Percentiles rank a stretch among this genome's conserved stretches.
These are phyloP conservation scores for Infundibulicybe gibba DNA, from an alignment of 768 basidiomycete genomes.

Conservation along the genomic window DNA sequence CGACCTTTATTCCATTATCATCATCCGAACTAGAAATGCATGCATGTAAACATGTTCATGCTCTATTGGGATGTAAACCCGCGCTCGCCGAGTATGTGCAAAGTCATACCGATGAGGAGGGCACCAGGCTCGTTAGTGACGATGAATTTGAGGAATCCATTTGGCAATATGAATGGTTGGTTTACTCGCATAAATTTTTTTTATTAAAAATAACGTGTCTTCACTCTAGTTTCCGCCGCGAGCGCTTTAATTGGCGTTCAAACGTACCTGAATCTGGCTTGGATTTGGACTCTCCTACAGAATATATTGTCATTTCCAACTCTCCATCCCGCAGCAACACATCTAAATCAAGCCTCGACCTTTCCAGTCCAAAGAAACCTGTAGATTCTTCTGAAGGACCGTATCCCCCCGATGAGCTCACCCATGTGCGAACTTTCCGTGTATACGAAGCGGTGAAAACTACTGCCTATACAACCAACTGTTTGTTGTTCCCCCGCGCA, in stretches of 20 bases:
- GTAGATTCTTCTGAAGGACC: slow-evolving; percentile 10
- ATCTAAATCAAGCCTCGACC: slow-evolving; percentile 12
- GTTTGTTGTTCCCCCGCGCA: slow-evolving; percentile 15
- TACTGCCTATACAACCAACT: slow-evolving; percentile 13
- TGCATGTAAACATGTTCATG: slow-evolving; percentile 66
- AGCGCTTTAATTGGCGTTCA: slow-evolving; percentile 67
- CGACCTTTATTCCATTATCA: slow-evolving; percentile 54
- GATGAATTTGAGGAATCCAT: slow-evolving; percentile 36
- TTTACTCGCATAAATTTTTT: slow-evolving; percentile 8
- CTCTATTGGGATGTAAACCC: slow-evolving; percentile 56
- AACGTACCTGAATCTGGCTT: slow-evolving; percentile 31
- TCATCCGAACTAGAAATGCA: slow-evolving; percentile 71
- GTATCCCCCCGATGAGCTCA: slow-evolving; percentile 28
- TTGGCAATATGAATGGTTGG: slow-evolving; percentile 60
- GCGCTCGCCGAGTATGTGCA: slow-evolving; percentile 52
- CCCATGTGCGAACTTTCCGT: slow-evolving; percentile 47
- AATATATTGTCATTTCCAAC: slow-evolving; percentile 3
- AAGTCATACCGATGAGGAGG: slow-evolving; percentile 31
- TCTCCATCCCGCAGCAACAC: slow-evolving; percentile 8
- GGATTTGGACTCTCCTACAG: slow-evolving; percentile 13
- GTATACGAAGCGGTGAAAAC: slow-evolving; percentile 49
- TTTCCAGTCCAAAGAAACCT: neutral
- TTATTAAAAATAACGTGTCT: slow-evolving; percentile 10
- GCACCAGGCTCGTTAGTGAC: slow-evolving; percentile 27
- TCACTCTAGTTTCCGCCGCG: slow-evolving; percentile 54